phyloP scores from a whole-genome alignment of 345 rosid species.

The Cardiospermum halicacabum region DNA sequence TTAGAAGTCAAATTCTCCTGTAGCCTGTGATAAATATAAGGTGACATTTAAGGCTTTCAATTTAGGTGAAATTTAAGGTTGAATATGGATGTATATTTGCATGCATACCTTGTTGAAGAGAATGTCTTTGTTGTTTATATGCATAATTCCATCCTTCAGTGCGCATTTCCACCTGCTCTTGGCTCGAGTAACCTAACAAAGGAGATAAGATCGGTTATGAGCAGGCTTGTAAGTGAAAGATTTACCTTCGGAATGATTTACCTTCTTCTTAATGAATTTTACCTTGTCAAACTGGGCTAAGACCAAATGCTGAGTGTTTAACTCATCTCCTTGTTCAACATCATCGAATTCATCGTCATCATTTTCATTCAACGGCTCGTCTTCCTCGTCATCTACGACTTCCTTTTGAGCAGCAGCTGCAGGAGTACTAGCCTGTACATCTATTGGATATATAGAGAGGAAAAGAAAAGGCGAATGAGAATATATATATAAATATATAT shows the following conservation, averaged over 20 bases:
- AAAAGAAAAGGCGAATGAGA: background rate
- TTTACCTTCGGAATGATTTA: too few relatives aligned
- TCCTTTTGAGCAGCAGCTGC: constrained; percentile 47
- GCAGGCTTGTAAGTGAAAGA: too few relatives aligned
- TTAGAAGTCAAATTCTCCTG: constrained; percentile 94
- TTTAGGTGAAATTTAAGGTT: too few relatives aligned
- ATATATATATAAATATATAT: too few relatives aligned
- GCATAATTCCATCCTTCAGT: constrained; percentile 97
- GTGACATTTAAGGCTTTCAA: background rate
- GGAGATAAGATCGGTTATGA: background rate
- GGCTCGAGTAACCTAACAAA: constrained; percentile 79
- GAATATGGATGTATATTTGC: background rate
- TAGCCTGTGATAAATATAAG: constrained; percentile 56
- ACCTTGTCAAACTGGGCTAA: constrained; percentile 99
- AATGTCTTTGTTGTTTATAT: constrained; percentile 87
- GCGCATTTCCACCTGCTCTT: constrained; percentile 97
- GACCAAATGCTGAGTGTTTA: constrained; percentile 91
- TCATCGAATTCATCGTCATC: constrained; percentile 96
- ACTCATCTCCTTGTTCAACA: constrained; percentile 80
- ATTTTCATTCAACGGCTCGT: constrained; percentile 86
- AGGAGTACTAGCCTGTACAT: constrained; percentile 76
- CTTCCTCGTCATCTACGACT: constrained; percentile 65
- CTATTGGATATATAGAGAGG: constrained; percentile 30
- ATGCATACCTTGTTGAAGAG: constrained; percentile 80
- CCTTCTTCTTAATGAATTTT: too few relatives aligned